Conservation (phyloP, 2,329 filamentous ascomycete genomes). For the Penicillium sp. region DNA sequence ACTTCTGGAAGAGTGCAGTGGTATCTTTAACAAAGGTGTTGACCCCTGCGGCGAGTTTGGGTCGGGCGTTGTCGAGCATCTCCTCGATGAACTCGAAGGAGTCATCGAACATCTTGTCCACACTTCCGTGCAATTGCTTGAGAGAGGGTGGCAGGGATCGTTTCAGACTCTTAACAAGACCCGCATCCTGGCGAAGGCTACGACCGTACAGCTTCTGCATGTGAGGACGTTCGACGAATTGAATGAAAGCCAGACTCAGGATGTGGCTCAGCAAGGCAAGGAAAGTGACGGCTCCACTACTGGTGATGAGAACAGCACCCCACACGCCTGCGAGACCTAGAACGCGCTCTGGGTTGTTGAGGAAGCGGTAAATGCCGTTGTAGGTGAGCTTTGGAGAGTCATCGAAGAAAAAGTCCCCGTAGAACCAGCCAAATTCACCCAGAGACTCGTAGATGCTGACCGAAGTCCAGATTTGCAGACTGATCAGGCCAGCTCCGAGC, state of each 20-base stretch:
- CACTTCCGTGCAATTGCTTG: slow-evolving; percentile 77
- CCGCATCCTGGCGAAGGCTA: slow-evolving; percentile 79
- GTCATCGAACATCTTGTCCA: slow-evolving; percentile 82
- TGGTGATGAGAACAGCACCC: slow-evolving; percentile 91
- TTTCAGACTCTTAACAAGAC: slow-evolving; percentile 87
- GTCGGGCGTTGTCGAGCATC: slow-evolving; percentile 78
- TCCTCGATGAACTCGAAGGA: slow-evolving; percentile 89
- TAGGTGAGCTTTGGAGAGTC: slow-evolving; percentile 86
- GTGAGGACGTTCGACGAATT: slow-evolving; percentile 91
- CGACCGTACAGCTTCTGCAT: slow-evolving; percentile 97
- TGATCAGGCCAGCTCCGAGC: slow-evolving; percentile 74
- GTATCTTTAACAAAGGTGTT: slow-evolving; percentile 87
- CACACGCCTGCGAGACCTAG: slow-evolving; percentile 93
- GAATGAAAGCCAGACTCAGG: slow-evolving; percentile 81
- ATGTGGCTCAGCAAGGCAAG: slow-evolving; percentile 83
- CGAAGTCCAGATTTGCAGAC: slow-evolving; percentile 88
- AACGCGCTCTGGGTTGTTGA: slow-evolving; percentile 95
- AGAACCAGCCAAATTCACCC: slow-evolving; percentile 98
- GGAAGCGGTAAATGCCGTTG: slow-evolving; percentile 93
- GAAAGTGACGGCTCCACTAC: slow-evolving; percentile 81
- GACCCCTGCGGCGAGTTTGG: slow-evolving; percentile 82
- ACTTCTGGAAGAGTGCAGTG: slow-evolving; percentile 81
- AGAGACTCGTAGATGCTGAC: slow-evolving; percentile 92
- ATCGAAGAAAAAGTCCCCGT: slow-evolving; percentile 97
- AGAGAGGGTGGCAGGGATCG: slow-evolving; percentile 81